These are phyloP conservation scores for Ophiocordyceps australis DNA, from an alignment of 2,329 filamentous ascomycete species.

Conservation along the genomic window DNA sequence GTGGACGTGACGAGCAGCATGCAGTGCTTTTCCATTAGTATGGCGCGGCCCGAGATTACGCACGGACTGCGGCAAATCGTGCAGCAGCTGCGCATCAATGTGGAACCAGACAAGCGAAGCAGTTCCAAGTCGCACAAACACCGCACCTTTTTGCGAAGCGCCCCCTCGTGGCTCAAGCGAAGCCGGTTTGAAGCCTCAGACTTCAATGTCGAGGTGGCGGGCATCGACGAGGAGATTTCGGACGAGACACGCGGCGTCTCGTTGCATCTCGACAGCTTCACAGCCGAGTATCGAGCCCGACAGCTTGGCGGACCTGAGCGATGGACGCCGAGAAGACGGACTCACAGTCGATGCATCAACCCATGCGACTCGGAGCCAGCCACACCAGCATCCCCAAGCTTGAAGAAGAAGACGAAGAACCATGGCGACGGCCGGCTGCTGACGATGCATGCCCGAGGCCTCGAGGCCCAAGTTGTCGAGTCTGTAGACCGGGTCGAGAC, in stretches of 20 bases:
- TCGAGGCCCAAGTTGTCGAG: conserved; percentile 86
- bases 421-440: conserved; percentile 63
- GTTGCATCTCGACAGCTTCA: conserved; percentile 74
- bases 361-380: conserved; percentile 49
- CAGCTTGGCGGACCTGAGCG: conserved; percentile 46
- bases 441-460: conserved; percentile 59
- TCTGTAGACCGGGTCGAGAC: conserved; percentile 66
- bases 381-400: conserved; percentile 17
- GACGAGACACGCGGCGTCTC: conserved; percentile 67
- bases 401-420: conserved; percentile 33
- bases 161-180: conserved; percentile 73
- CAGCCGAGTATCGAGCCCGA: conserved; percentile 74
- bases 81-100: conserved; percentile 56
- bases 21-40: conserved; percentile 74
- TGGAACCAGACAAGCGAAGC: conserved; percentile 39
- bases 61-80: conserved; percentile 87
- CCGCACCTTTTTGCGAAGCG: conserved; percentile 53
- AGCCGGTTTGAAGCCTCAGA: conserved; percentile 75
- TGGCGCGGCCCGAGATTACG: conserved; percentile 83
- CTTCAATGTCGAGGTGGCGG: conserved; percentile 80
- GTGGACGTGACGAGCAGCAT: conserved; percentile 66
- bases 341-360: conserved; percentile 52
- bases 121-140: conserved; percentile 29
- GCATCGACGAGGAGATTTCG: conserved; percentile 70
- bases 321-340: conserved; percentile 46